phyloP scores from a whole-genome alignment of 2,329 filamentous ascomycete species.

The Alternaria arbusti region DNA sequence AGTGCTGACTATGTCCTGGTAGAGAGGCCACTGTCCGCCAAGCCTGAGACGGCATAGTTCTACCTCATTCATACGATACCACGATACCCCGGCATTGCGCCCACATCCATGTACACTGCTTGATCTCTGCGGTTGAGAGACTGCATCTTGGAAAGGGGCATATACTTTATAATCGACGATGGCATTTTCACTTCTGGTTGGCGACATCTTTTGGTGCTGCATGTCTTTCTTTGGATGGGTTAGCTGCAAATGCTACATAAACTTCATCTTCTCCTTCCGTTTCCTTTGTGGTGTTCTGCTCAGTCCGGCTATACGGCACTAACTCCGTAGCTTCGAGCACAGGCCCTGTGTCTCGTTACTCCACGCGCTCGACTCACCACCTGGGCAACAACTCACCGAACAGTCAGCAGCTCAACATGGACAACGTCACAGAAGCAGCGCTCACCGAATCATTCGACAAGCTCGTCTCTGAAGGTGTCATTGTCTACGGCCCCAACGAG shows the following conservation, averaged over 20 bases:
- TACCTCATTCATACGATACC: slow-evolving; percentile 11
- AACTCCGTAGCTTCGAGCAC: slow-evolving; percentile 13
- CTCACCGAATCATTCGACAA: slow-evolving; percentile 31
- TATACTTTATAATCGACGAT: slow-evolving; percentile 9
- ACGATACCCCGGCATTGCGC: slow-evolving; percentile 16
- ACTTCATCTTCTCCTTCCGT: background rate
- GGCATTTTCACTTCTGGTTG: slow-evolving; percentile 5
- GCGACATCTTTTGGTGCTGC: slow-evolving; percentile 1
- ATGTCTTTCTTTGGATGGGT: slow-evolving; percentile 9
- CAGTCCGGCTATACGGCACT: slow-evolving; percentile 4
- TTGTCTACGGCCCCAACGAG: slow-evolving; percentile 33
- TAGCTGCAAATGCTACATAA: slow-evolving; percentile 14
- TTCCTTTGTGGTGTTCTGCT: background rate
- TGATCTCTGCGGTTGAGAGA: slow-evolving; percentile 3
- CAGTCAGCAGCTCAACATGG: slow-evolving; percentile 12
- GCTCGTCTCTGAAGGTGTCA: slow-evolving; percentile 30
- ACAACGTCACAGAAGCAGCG: slow-evolving; percentile 13
- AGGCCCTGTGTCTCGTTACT: slow-evolving; percentile 8
- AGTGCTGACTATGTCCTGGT: slow-evolving; percentile 48
- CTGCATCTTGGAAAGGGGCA: slow-evolving; percentile 10
- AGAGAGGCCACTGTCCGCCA: slow-evolving; percentile 38
- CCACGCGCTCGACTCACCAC: slow-evolving; percentile 7
- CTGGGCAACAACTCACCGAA: background rate
- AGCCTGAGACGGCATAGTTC: slow-evolving; percentile 22
- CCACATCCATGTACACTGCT: slow-evolving; percentile 7